Conservation (phyloP, 2,329 filamentous ascomycete species). For the Colletotrichum eleusines region DNA sequence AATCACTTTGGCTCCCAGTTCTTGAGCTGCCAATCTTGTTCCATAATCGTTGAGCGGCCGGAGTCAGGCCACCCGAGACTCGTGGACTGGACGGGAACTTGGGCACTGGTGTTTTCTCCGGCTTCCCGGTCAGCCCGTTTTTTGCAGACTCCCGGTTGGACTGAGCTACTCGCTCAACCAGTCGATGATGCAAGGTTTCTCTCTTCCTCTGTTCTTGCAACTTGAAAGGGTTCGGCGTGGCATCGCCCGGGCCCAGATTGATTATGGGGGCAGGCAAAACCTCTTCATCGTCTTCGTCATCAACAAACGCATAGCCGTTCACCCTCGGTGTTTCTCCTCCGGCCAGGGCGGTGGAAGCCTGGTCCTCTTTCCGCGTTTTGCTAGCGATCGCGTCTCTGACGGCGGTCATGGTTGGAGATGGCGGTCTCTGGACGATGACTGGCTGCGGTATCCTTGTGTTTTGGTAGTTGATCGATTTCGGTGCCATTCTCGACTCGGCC, state of each 20-base stretch:
- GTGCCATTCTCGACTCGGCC: conserved; percentile 76
- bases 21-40: conserved; percentile 66
- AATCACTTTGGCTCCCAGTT: conserved; percentile 51
- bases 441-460: conserved; percentile 82
- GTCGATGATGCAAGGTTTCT: conserved; percentile 85
- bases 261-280: conserved; percentile 56
- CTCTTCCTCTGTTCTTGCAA: conserved; percentile 80
- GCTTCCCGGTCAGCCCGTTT: conserved; percentile 70
- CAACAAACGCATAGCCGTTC: conserved; percentile 94
- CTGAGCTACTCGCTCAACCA: conserved; percentile 85
- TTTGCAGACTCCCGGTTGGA: conserved; percentile 74
- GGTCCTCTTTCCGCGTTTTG: conserved; percentile 70
- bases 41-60: conserved; percentile 78
- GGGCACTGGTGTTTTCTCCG: conserved; percentile 72
- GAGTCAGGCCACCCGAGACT: conserved; percentile 71
- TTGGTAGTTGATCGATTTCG: conserved; percentile 81
- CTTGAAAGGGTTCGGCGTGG: conserved; percentile 83
- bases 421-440: conserved; percentile 61
- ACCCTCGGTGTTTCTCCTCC: conserved; percentile 88
- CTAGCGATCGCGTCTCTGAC: conserved; percentile 88
- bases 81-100: conserved; percentile 76
- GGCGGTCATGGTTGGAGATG: conserved; percentile 86
- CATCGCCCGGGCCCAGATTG: conserved; percentile 69
- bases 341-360: conserved; percentile 66
- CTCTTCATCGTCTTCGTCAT: conserved; percentile 74